Conservation (phyloP, 225 moss, liverwort and hornwort species). For the Anthoceros angustus region DNA sequence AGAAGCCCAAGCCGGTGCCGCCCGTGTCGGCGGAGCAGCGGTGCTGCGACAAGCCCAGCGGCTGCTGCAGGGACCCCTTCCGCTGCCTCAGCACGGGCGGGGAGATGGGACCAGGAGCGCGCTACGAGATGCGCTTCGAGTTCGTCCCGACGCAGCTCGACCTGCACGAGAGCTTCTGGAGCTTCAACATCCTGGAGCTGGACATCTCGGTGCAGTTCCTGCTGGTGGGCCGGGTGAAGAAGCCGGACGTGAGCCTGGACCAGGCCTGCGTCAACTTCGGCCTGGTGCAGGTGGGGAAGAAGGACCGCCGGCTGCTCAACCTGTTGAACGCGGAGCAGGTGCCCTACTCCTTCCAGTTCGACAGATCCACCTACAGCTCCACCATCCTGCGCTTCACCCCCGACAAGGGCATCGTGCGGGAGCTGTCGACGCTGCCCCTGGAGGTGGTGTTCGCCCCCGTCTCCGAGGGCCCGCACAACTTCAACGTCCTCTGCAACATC, state of each 20-base stretch:
- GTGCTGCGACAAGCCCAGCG: constrained; percentile 13
- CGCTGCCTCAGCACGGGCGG: constrained; percentile 58
- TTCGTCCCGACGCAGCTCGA: constrained; percentile 41
- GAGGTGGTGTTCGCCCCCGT: constrained; percentile 42
- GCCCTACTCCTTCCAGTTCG: constrained; percentile 54
- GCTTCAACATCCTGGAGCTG: constrained; percentile 41
- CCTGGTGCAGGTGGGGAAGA: constrained; percentile 50
- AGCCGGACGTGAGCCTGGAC: constrained; percentile 52
- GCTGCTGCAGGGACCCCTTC: constrained; percentile 46
- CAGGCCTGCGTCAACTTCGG: constrained; percentile 66
- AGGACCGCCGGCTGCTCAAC: constrained; percentile 29
- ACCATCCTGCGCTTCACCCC: constrained; percentile 48
- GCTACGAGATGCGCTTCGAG: constrained; percentile 82
- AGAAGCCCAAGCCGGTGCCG: constrained; percentile 13
- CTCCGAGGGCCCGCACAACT: constrained; percentile 71
- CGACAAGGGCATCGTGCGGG: constrained; percentile 32
- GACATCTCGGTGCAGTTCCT: constrained; percentile 50
- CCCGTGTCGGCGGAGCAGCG: constrained; percentile 55
- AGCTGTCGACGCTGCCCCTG: constrained; percentile 42
- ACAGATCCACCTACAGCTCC: constrained; percentile 40
- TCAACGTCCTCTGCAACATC: constrained; percentile 53
- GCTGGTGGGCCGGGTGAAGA: constrained; percentile 53
- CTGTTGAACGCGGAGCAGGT: constrained; percentile 53
- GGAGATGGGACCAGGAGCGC: constrained; percentile 45
- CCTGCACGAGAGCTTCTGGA: constrained; percentile 71